Base-by-base conservation (phyloP, 1,284 basidiomycete genomes). In the Ustilago loliicola region DNA sequence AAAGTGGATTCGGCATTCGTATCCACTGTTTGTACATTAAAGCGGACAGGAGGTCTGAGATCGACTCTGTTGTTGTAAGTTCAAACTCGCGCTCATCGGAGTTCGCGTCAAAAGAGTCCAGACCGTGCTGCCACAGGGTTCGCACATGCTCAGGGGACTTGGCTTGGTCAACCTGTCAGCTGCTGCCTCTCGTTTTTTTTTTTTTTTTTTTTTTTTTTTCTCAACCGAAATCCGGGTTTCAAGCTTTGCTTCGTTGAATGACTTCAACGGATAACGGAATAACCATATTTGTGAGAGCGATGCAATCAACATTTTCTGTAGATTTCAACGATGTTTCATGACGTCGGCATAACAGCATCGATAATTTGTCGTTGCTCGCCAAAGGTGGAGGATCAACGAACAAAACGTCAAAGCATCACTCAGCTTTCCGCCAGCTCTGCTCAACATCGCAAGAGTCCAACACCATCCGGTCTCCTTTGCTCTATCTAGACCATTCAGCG, bases 391-490 rank as follows among this genome's bases (percentile, higher is more conserved):
- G n/a, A n/a, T n/a, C n/a, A n/a, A n/a, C n/a, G n/a, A n/a, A n/a
- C n/a, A n/a, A n/a, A n/a, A n/a, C n/a, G n/a, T n/a, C n/a, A n/a
- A 23, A 55, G 32, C 32, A 38, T 66, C 57, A 61, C 52, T 62
- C 53, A 56, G 65, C 65, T 47, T 47, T n/a, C 21, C n/a, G 11
- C 23, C 45, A 42, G 13, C n/a, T 38, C 45, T 23, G 21, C 11
- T n/a, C 27, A n/a, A 15, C 15, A 13, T 27, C 25, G 8, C 48
- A 50, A n/a, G 25, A 50, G 4, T 45, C 42, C 42, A 45, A 45
- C 42, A 45, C 19, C 45, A 29, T 27, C 48, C 48, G 19, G 5
- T 1, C 48, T 4, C 19, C 29, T 11, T 5, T 50, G 4, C n/a
- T 4, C 48, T n/a, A 9, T 23, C 21, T 10, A 48, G 21, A 48